A percentile compares a stretch with the other conserved stretches of the same genome.
phyloP scores from a whole-genome alignment of 306 rosid genomes.

The Hippophae rhamnoides region DNA sequence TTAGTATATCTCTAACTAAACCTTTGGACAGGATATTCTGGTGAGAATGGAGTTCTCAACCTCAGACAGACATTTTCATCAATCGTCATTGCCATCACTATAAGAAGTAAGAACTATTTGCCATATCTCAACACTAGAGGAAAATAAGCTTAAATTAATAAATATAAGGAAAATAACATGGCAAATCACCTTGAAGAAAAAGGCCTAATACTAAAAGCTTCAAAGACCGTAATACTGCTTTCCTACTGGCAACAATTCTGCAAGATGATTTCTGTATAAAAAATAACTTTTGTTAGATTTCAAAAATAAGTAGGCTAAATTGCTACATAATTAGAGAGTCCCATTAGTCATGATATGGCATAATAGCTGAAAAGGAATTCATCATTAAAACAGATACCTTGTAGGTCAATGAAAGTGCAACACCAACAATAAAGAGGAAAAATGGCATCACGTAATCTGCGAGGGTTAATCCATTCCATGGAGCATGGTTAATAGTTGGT shows the following conservation, averaged over 20 bases:
- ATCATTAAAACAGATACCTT: slow-evolving; percentile 41
- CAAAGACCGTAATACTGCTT: slow-evolving; percentile 52
- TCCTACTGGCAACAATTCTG: slow-evolving; percentile 48
- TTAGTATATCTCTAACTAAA: too few species aligned
- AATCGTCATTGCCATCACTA: too few species aligned
- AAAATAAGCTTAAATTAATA: background rate
- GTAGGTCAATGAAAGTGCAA: slow-evolving; percentile 79
- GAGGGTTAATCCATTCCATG: slow-evolving; percentile 89
- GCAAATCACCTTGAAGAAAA: slow-evolving; percentile 70
- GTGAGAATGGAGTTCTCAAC: background rate
- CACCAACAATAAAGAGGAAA: slow-evolving; percentile 88
- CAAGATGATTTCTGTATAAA: slow-evolving; percentile 56
- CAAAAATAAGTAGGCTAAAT: background rate
- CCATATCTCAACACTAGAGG: too few species aligned
- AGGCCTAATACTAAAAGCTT: slow-evolving; percentile 78
- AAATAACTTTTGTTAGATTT: background rate
- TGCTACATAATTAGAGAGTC: background rate
- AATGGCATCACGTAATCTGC: slow-evolving; percentile 97
- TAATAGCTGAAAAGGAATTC: background rate
- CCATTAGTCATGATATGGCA: background rate
- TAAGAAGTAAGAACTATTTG: too few species aligned
- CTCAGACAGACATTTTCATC: background rate
- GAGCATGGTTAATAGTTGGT: slow-evolving; percentile 89
- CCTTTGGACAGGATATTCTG: background rate
- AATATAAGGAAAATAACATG: slow-evolving; percentile 1